Percentiles rank a stretch among this genome's conserved stretches.
These are phyloP conservation scores for Acanthamoeba triangularis DNA, from an alignment of 208 protist genomes.

Conservation along the genomic window DNA sequence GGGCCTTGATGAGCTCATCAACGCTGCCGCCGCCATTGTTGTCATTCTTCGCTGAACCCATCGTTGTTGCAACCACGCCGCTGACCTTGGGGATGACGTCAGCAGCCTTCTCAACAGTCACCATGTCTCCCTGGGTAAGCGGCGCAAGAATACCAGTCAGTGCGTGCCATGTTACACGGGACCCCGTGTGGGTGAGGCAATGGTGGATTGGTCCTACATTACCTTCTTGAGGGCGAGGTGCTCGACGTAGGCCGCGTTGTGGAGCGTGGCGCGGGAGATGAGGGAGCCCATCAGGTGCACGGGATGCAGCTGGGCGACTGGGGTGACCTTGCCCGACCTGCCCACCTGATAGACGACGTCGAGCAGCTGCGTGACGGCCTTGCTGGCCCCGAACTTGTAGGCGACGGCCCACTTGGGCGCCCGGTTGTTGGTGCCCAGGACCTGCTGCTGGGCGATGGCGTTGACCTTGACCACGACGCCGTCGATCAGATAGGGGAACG, in stretches of 20 bases:
- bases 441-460: conserved; percentile 59
- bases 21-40: neutral
- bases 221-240: conserved; percentile 61
- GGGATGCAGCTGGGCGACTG: conserved; percentile 77
- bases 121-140: neutral
- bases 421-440: conserved; percentile 68
- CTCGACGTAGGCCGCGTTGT: conserved; percentile 80
- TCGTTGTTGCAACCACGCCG: neutral
- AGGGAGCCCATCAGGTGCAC: conserved; percentile 76
- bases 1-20: neutral
- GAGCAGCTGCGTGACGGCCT: conserved; percentile 12
- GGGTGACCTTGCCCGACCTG: conserved; percentile 78
- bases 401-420: conserved; percentile 85
- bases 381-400: conserved; percentile 81
- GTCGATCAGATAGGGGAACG: conserved; percentile 80
- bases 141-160: neutral
- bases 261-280: conserved; percentile 81
- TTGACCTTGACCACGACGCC: conserved; percentile 85
- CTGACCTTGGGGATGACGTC: conserved; percentile 84
- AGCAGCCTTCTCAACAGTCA: conserved; percentile 78
- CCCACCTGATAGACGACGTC: conserved; percentile 79
- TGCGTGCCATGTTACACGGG: neutral
- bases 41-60: neutral
- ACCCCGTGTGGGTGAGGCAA: too few relatives aligned
- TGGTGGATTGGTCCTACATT: neutral